Evolutionary conservation across 1,284 basidiomycete genomes (phyloP), one percentile per base, ranked within the genome.

Genomic region (Austroboletus rostrupii): DNA sequence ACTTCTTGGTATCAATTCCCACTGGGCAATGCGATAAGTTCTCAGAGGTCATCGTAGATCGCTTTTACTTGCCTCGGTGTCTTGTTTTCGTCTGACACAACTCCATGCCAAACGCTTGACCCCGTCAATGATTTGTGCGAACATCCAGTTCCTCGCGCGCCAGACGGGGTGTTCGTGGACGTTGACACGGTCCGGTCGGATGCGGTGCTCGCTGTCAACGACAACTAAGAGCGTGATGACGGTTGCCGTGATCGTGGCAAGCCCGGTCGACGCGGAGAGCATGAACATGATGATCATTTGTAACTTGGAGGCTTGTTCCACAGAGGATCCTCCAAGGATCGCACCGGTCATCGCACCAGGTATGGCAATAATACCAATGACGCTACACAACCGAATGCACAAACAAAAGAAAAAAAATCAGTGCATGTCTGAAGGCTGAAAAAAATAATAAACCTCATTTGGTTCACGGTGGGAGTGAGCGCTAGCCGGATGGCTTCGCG

Each of bases 271-370:
- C 0, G 90, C 84, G 2, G 85, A 83, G 48, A 93, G 90, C 85
- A 92, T 90, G 69, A 93, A 92, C 83, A 92, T 90, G 70, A 92
- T 90, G 52, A 92, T 83, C 85, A 91, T 92, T 62, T 93, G 91
- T 11, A 93, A 70, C 45, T 83, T 81, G 1, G 89, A 88, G 0
- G 91, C 91, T 68, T 92, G 89, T 43, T 89, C 78, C 44, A 93
- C 88, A 28, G 83, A 84, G 31, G 87, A 81, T 0, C 90, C 91
- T 20, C 89, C 91, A 16, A 93, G 81, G 55, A 93, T 87, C 1
- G 90, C 89, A 58, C 91, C 90, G 0, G 88, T 92, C 89, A 93
- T 92, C 87, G 91, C 91, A 3, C 68, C 76, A 2, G 85, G 85
- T 48, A 85, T 85, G 12, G 80, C 69, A 50, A 92, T 91, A 46